Evolutionary conservation across 192 early-diverging fungal genomes (phyloP), one percentile per base, ranked within the genome.

Genomic region (Rhizophlyctis rosea): DNA sequence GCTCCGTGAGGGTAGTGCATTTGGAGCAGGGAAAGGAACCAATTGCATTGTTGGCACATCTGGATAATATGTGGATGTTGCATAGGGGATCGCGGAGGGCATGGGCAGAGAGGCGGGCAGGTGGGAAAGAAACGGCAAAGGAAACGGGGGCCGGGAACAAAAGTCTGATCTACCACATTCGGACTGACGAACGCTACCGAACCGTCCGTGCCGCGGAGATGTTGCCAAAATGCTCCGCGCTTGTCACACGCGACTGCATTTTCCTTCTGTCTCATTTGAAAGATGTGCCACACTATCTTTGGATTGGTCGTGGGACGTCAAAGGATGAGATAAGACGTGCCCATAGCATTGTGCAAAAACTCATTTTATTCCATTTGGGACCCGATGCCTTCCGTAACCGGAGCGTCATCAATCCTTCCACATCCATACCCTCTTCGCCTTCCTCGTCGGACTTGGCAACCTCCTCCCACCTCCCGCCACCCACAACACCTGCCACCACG

Each of bases 181-280:
- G 76, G 29, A 76, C 66, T 0, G 81, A 84, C 65, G 50, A 25
- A 29, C 54, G 65, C 21, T 79, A 70, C 52, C 48, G 59, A 47
- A 84, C 82, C 0, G 72, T 72, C 4, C 55, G 82, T 13, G 78
- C 81, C 0, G 63, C 74, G 21, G 54, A 84, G 51, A 75, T 84
- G 0, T 35, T 34, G 27, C 54, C 28, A 4, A 44, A 34, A 28
- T 14, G 28, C 2, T 28, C 50, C 7, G 61, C 52, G 14, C 57
- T 84, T 34, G 65, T 74, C 18, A 50, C 64, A n/a, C 36, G 76
- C 13, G 78, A 84, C 59, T 79, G 75, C 62, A 80, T 85, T 53
- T 74, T 72, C 49, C 14, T 84, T 1, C 57, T 62, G 28, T 14
- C 50, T 11, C 27, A 28, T 13, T 24, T 4, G 31, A 2, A 14